Evolutionary conservation across 1,139 yeast genomes (phyloP), one percentile per base, ranked within the genome.

Genomic region (Oligophagozyma castellii): DNA sequence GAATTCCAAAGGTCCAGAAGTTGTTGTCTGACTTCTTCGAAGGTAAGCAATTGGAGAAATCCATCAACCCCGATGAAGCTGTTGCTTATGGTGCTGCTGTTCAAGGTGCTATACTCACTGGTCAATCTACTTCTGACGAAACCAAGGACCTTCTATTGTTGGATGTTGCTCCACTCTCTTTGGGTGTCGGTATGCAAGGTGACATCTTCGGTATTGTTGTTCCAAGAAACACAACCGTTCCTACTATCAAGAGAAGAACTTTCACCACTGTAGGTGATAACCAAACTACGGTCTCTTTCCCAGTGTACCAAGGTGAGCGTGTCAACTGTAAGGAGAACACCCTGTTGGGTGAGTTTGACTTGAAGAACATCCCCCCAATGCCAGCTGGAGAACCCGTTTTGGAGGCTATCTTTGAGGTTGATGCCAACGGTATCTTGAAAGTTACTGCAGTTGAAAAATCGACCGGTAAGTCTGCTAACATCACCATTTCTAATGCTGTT

Each of bases 101-200:
- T 53, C 95, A 83, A 74, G 95, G 93, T 73, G 95, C 94, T 57
- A 81, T 83, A 69, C 72, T 83, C 63, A 79, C 95, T 51, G 93
- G 93, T 67, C 92, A 81, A 70, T 78, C 92, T 55, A 81, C 94
- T 50, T 77, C 89, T 47, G 92, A 79, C 51, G 93, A 83, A 70
- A 76, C 95, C 65, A 79, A 83, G 71, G 95, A 84, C 70, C 74
- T 84, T 61, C 75, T 84, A 61, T 76, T 84, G 63, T 78, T 84
- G 67, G 95, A 84, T 71, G 95, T 84, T 58, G 84, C 83, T 58
- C 95, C 95, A 66, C 77, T 84, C 62, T 81, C 95, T 51, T 74
- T 84, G 58, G 95, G 95, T 79, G 94, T 84, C 61, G 95, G 94
- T 65, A 86, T 83, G 93, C 93, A 84, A 71, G 95, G 95, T 70